Percentiles rank a stretch among this genome's conserved stretches.
These are phyloP conservation scores for Elongisporangium prolatum DNA, from an alignment of 352 stramenopile species.

Conservation along the genomic window DNA sequence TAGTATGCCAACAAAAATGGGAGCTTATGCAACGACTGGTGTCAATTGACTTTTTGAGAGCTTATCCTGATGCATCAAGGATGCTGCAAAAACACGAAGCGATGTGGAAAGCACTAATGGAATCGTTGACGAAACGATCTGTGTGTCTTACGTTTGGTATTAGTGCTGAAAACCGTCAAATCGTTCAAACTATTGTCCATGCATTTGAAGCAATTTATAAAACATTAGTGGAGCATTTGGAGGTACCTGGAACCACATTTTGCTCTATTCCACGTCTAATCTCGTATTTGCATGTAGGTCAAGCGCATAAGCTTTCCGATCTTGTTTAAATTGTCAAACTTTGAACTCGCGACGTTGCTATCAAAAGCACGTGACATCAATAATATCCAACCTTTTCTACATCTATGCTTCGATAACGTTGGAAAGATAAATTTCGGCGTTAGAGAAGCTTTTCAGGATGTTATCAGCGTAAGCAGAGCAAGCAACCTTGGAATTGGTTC, in stretches of 20 bases:
- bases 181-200: slow-evolving; percentile 31
- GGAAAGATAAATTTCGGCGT: slow-evolving; percentile 47
- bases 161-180: slow-evolving; percentile 37
- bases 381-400: slow-evolving; percentile 49
- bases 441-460: slow-evolving; percentile 57
- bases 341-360: slow-evolving; percentile 47
- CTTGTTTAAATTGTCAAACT: slow-evolving; percentile 63
- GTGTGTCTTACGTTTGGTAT: slow-evolving; percentile 53
- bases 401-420: slow-evolving; percentile 73
- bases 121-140: slow-evolving; percentile 36
- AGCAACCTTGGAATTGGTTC: slow-evolving; percentile 12
- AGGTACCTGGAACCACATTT: slow-evolving; percentile 17
- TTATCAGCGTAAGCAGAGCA: slow-evolving; percentile 24
- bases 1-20: slow-evolving; percentile 61
- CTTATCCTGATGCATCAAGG: slow-evolving; percentile 56
- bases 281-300: slow-evolving; percentile 12
- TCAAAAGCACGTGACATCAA: slow-evolving; percentile 40
- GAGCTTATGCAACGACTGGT: slow-evolving; percentile 57
- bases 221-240: slow-evolving; percentile 48
- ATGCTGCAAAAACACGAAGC: slow-evolving; percentile 45
- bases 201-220: slow-evolving; percentile 51
- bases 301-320: slow-evolving; percentile 57
- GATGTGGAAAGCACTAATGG: slow-evolving; percentile 45
- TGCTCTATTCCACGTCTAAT: neutral
- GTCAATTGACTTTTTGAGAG: slow-evolving; percentile 54